Evolutionary conservation across 305 asterid species (phyloP).

Genomic region (Ilex paraguariensis): DNA sequence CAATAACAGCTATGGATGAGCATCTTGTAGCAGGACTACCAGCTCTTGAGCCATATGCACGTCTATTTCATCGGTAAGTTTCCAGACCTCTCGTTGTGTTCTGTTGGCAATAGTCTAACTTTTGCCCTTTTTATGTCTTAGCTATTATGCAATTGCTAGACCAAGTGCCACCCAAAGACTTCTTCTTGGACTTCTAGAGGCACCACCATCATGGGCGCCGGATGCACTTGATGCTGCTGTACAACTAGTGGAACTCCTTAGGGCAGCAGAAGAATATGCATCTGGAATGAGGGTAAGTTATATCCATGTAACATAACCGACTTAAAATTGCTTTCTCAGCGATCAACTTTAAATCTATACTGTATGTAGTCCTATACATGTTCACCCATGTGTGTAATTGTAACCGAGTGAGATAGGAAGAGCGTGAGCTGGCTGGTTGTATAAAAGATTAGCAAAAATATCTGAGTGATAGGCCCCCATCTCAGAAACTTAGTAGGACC

Average conservation of each 20-base stretch:
- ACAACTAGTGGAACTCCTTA: slow-evolving; percentile 94
- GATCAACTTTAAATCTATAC: no score
- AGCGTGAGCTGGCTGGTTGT: no score
- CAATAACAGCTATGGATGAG: slow-evolving; percentile 98
- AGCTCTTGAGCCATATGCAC: slow-evolving; percentile 99
- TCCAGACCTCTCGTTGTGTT: neutral
- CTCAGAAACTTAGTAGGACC: no score
- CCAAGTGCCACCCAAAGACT: slow-evolving; percentile 99
- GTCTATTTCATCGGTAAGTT: slow-evolving; percentile 80
- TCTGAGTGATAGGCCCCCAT: no score
- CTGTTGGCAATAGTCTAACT: neutral
- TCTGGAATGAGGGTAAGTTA: slow-evolving; percentile 83
- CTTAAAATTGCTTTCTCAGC: no score
- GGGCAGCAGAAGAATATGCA: slow-evolving; percentile 99
- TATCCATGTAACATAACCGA: neutral
- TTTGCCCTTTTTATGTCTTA: slow-evolving; percentile 29
- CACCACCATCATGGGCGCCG: slow-evolving; percentile 99
- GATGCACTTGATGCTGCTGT: slow-evolving; percentile 99
- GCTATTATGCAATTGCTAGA: slow-evolving; percentile 97
- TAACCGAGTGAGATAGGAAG: no score
- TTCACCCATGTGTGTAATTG: no score
- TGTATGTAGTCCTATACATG: no score
- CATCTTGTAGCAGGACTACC: slow-evolving; percentile 99
- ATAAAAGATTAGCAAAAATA: no score
- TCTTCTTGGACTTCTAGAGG: slow-evolving; percentile 97